Evolutionary conservation across 371 early-diverging fungal genomes (phyloP).

Genomic region (Mucor plumbeus): DNA sequence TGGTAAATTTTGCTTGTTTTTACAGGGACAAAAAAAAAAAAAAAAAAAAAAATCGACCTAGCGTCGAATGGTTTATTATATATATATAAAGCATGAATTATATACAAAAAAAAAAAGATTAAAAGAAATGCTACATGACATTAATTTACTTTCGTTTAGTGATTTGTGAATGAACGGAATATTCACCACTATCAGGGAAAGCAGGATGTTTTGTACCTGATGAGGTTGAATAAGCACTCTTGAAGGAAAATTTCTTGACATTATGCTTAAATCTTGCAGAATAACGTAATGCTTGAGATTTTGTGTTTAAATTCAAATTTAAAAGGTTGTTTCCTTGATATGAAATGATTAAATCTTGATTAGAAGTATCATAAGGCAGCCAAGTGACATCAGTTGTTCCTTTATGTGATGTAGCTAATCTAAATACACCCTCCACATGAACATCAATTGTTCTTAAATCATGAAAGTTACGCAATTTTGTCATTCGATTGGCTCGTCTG

Average conservation of each 20-base stretch:
- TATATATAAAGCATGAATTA: background rate
- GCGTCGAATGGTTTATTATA: background rate
- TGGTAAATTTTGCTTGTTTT: too few species aligned
- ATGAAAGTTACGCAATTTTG: constrained; percentile 3
- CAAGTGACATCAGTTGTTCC: background rate
- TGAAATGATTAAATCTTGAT: background rate
- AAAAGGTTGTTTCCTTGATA: background rate
- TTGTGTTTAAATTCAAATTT: background rate
- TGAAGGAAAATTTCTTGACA: background rate
- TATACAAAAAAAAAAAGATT: background rate
- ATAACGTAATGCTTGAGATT: background rate
- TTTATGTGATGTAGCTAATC: background rate
- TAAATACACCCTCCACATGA: constrained; percentile 13
- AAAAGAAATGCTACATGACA: background rate
- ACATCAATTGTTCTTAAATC: constrained; percentile 14
- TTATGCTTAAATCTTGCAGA: constrained; percentile 7
- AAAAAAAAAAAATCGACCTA: background rate
- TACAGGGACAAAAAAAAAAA: too few species aligned
- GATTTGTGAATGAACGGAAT: background rate
- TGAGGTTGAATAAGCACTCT: background rate
- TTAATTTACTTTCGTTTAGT: background rate
- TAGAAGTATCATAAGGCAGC: background rate
- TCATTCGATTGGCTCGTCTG: constrained; percentile 6
- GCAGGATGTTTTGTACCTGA: background rate
- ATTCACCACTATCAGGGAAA: background rate